Evolutionary conservation across 2,329 filamentous ascomycete genomes (phyloP), one percentile per base, ranked within the genome.

Genomic region (Fusarium mangiferae): DNA sequence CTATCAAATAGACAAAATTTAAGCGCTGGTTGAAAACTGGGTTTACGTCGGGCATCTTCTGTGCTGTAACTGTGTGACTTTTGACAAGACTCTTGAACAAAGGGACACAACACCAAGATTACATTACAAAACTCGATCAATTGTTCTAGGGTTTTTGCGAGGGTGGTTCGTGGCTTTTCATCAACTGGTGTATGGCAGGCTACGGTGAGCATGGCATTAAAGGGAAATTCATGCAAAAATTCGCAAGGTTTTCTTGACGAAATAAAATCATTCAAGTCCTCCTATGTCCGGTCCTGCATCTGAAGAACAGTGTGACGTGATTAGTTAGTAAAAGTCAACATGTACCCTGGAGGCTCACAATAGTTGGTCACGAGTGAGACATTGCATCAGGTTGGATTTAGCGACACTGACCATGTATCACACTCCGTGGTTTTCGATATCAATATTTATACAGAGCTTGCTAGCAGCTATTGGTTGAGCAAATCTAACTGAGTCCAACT

Each of bases 191-290:
- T 82, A 82, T 80, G 80, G 79, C 78, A 82, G 80, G 80, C 80
- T 81, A 79, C 80, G 77, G 80, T 78, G 75, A 81, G 79, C 82
- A 83, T 81, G 81, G 81, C 81, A 82, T 82, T 79, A 79, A 78
- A 80, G 78, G 78, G 81, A 80, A 81, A 81, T 78, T 77, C 80
- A 80, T 82, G 79, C 79, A 81, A 79, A 78, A 79, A 76, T 78
- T 80, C 77, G 76, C 80, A 78, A 81, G 80, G 75, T 74, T 79
- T 78, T 79, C 78, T 81, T 82, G 81, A 81, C 78, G 79, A 81
- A 82, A 79, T 79, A 78, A 81, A 82, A 80, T 79, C 75, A 81
- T 80, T 78, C 75, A 79, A 78, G 76, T 78, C 73, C 77, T 78
- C 75, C 67, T 75, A 73, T 71, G 56, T 58, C 36, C 41, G 22